phyloP scores from a whole-genome alignment of 768 basidiomycete genomes.

The Suillus americanus region DNA sequence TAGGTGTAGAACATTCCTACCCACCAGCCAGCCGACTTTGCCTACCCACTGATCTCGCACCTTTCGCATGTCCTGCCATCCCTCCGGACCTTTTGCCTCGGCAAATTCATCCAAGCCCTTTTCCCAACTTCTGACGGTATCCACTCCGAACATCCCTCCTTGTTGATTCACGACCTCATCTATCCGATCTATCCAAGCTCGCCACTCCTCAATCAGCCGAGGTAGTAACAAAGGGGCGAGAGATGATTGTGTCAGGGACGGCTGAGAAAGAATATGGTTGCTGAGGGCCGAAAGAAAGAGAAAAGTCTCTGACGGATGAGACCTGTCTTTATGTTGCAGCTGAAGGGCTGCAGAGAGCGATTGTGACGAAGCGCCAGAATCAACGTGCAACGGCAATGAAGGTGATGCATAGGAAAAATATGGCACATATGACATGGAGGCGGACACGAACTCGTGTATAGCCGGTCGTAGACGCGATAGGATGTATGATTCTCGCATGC shows the following conservation, averaged over 20 bases:
- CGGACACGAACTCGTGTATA: slow-evolving; percentile 74
- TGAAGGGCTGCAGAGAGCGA: slow-evolving; percentile 46
- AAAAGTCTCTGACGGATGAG: slow-evolving; percentile 75
- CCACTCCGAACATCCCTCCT: slow-evolving; percentile 78
- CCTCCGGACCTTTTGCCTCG: slow-evolving; percentile 44
- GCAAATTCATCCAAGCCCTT: slow-evolving; percentile 66
- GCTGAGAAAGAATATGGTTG: slow-evolving; percentile 66
- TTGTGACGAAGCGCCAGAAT: slow-evolving; percentile 30
- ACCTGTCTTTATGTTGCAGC: slow-evolving; percentile 59
- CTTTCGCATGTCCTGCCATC: slow-evolving; percentile 41
- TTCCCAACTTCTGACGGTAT: slow-evolving; percentile 70
- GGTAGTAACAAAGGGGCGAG: slow-evolving; percentile 59
- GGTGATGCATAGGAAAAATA: slow-evolving; percentile 65
- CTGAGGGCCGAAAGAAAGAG: slow-evolving; percentile 68
- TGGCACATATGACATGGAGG: slow-evolving; percentile 78
- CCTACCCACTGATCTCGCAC: slow-evolving; percentile 66
- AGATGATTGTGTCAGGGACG: slow-evolving; percentile 60
- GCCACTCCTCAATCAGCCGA: slow-evolving; percentile 74
- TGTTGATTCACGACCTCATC: slow-evolving; percentile 69
- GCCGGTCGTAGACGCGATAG: slow-evolving; percentile 72
- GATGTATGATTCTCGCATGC: slow-evolving; percentile 83
- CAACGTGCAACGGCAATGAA: slow-evolving; percentile 6
- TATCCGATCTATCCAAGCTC: slow-evolving; percentile 69
- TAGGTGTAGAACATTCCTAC: slow-evolving; percentile 34
- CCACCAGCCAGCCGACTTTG: slow-evolving; percentile 80